Evolutionary conservation across 495 filamentous ascomycete genomes (phyloP), one percentile per base, ranked within the genome.

Genomic region (Emericellopsis terricola): DNA sequence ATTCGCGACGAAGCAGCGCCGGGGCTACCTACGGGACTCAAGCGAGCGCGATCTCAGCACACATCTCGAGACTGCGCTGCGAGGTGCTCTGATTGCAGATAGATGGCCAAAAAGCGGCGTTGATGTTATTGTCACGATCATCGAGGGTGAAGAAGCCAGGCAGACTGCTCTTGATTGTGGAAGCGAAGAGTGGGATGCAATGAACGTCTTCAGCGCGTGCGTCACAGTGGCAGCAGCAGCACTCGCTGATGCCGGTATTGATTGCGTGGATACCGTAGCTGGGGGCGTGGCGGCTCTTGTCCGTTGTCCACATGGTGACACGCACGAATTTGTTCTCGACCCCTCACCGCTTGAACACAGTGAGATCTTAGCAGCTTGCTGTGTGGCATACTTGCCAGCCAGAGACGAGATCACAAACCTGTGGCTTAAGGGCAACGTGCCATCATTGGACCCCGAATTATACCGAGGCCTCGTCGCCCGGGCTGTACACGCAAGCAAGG

Each of bases 81-180:
- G 81, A 18, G 86, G 91, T 3, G 78, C 81, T 2, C 76, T 96
- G 31, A 85, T 94, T 41, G 83, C 81, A 9, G 81, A 89, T 44
- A 65, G 85, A 20, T 97, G 89, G 83, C 89, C 89, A 13, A 97
- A 97, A 65, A 92, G 81, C 49, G 85, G 84, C 13, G 72, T 92
- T 9, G 89, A 97, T 41, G 73, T 96, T 19, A 76, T 91, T 6
- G 67, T 97, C 34, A 94, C 85, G 0, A 73, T 97, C 27, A 59
- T 97, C 10, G 89, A 97, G 57, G 91, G 82, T 4, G 89, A 94
- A 41, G 63, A 69, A 41, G 52, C 57, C 28, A 52, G 62, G 16
- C 53, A 59, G 17, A 50, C 49, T n/a, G 55, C 56, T 2, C 56
- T 52, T 17, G 48, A 47, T 11, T 45, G 55, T 15, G 75, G 73